Evolutionary conservation across 345 rosid genomes (phyloP), one percentile per base, ranked within the genome.

Genomic region (Citrus hindsii): DNA sequence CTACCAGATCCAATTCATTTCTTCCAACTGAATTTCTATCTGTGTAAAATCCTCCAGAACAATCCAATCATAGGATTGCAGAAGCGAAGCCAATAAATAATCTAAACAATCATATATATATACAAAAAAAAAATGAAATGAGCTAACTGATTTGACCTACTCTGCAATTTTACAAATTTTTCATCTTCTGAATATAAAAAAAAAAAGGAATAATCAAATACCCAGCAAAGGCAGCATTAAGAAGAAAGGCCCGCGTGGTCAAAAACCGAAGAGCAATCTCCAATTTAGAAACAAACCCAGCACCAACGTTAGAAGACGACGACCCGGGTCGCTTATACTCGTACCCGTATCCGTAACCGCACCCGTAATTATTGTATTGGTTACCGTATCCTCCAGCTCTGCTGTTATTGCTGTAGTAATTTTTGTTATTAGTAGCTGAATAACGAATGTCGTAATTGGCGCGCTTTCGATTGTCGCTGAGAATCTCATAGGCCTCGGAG

Each of bases 401-500:
- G 70, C 65, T 65, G 18, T 12, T 46, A 7, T 69, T 77, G 1
- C 76, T 67, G 67, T 76, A 74, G 4, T 76, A 79, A 53, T 70
- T 71, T 55, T 68, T 25, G 33, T 4, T 55, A 30, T 40, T 24
- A 35, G 72, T 33, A 27, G 81, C 70, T 18, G 87, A 76, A 28
- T 73, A 27, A 27, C 64, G 81, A 56, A 83, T 28, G 76, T 92
- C 88, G 82, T 93, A 95, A 37, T 85, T 81, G 35, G 96, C 87
- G 56, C 98, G 98, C 80, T 86, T 93, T 35, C 82, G 81, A 64
- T 92, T 92, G 80, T 92, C 91, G 80, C 77, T 60, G 64, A 92
- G 90, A 60, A 89, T 76, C 77, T 90, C 88, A 83, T 95, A 93
- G 61, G 99, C 99, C 86, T 93, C 96, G 67, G 97, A 93, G 55